Evolutionary conservation across 805 yeast species (phyloP).

Genomic region (Kazachstania psychrophila): DNA sequence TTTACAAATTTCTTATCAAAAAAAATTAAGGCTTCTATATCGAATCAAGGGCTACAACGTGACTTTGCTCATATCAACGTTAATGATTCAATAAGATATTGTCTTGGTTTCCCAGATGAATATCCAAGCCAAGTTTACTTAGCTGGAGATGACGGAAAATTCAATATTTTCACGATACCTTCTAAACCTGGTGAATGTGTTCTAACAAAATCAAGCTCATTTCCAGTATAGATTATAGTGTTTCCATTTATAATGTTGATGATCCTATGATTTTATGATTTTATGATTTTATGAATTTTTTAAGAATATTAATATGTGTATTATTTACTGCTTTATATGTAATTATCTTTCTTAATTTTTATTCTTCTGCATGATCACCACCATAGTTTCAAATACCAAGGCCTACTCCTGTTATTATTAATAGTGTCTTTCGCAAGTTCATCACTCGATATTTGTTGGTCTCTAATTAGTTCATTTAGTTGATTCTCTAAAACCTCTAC

Average conservation of each 20-base stretch:
- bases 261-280: not conserved
- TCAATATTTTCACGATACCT: conserved; percentile 23
- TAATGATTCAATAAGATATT: conserved; percentile 12
- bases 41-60: conserved; percentile 24
- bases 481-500: conserved; percentile 16
- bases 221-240: not conserved
- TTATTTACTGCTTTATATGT: not conserved
- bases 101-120: conserved; percentile 28
- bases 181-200: conserved; percentile 22
- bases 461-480: conserved; percentile 6
- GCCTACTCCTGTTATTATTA: too few relatives aligned
- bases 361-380: too few relatives aligned
- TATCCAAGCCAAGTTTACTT: conserved; percentile 23
- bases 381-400: too few relatives aligned
- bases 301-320: not conserved
- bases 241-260: too few relatives aligned
- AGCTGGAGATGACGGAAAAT: conserved; percentile 24
- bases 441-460: not conserved
- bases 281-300: too few relatives aligned
- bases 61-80: conserved; percentile 26
- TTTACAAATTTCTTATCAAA: conserved; percentile 20
- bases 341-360: not conserved
- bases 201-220: conserved; percentile 17
- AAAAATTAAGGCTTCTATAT: conserved; percentile 21
- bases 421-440: too few relatives aligned